A percentile compares a stretch with the other conserved stretches of the same genome.
Evolutionary conservation across 805 yeast species (phyloP).

Genomic region (Hanseniaspora jakobsenii): DNA sequence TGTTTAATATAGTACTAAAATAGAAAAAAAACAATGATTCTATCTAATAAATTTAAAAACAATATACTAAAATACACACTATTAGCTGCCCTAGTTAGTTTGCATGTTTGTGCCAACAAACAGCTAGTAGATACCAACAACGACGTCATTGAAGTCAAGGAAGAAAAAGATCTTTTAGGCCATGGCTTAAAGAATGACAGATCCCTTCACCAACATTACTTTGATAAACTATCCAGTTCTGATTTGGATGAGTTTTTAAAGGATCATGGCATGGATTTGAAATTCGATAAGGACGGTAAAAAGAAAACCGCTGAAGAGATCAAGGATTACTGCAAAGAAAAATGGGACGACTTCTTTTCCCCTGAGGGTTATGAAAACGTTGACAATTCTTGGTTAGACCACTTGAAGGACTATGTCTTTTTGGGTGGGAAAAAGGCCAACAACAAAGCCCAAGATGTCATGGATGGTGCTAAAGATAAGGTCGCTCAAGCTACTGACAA

Average conservation of each 20-base stretch:
- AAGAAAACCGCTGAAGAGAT: background rate
- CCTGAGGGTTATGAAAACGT: constrained; percentile 12
- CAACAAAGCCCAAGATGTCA: background rate
- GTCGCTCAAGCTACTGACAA: background rate
- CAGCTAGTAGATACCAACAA: background rate
- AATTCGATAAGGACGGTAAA: background rate
- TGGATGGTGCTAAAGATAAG: constrained; percentile 2
- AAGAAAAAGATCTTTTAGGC: no score
- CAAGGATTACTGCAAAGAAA: constrained; percentile 7
- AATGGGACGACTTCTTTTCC: constrained; percentile 10
- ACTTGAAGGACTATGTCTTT: background rate
- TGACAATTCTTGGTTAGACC: constrained; percentile 9
- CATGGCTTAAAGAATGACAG: background rate
- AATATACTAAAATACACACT: no score
- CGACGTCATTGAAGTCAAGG: constrained; percentile 4
- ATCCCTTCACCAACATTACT: background rate
- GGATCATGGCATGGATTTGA: constrained; percentile 23
- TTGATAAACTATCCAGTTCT: background rate
- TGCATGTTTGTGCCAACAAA: background rate
- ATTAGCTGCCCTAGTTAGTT: background rate
- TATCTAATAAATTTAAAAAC: no score
- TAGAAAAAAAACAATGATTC: no score
- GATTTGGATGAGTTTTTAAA: constrained; percentile 27
- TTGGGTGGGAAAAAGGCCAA: background rate
- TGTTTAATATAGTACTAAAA: no score